Base-by-base conservation (phyloP, 1,284 basidiomycete species). In the Austroboletus novae-zelandiae region DNA sequence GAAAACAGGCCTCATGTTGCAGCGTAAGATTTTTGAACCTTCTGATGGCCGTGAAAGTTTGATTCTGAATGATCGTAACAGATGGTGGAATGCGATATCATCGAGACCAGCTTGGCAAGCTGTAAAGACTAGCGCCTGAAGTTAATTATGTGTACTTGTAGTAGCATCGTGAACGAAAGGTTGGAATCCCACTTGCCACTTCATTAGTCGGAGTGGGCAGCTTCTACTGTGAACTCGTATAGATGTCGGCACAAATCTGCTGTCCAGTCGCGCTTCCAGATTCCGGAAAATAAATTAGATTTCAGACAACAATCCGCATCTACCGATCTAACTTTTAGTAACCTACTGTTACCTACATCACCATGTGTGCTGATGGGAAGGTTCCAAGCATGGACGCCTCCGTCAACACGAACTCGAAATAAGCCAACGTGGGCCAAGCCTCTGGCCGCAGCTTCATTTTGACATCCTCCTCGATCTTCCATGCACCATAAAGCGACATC, bases 41-140 rank as follows among this genome's bases (percentile, higher is more conserved):
- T 32, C 18, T 37, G 7, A 10, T 35, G 17, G 20, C 15, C 5
- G 5, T 8, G 18, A 13, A 31, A 3, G n/a, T 15, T 36, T 13
- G 17, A 17, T 23, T 4, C 30, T 51, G 1, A 45, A n/a, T 15
- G n/a, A 9, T 25, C 6, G n/a, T 23, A 9, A 34, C 45, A 73
- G 71, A 45, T 75, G 72, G 72, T 71, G 67, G 61, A 62, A 66
- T 17, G 68, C 65, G 10, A 57, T 75, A 36, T 60, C 63, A 17
- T 58, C 65, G 10, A 61, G 73, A 31, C 61, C 69, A 14, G 63
- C 71, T 3, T 75, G 73, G 73, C 50, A 59, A 49, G 69, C 68
- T 0, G 65, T 74, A 25, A 74, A 69, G 48, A 55, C 54, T 29
- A 61, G 59, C 9, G 60, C 69, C 36, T 65, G 20, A 50, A 41